Base-by-base conservation (phyloP, 495 filamentous ascomycete genomes). In the Podospora bellae-mahoneyi region DNA sequence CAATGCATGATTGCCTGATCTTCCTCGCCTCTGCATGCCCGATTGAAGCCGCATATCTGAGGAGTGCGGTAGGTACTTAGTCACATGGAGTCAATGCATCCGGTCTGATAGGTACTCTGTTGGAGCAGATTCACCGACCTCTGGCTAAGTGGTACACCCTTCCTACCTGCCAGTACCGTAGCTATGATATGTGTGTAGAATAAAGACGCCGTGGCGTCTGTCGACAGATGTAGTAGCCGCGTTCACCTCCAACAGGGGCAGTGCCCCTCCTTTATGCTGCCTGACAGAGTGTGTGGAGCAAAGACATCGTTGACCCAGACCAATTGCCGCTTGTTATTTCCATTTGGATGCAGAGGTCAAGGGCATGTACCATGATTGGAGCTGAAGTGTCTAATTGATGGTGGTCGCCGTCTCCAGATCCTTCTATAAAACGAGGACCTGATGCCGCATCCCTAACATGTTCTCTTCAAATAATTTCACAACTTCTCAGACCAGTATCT, bases 41-140 rank as follows among this genome's bases (percentile, higher is more conserved):
- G 55, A 58, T 58, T 58, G 16, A 58, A 58, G 23, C 55, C 55
- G 55, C 13, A 58, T 58, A 26, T 26, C 55, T 58, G 15, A 58
- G 18, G 55, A 20, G 23, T 13, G 7, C 23, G 23, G 18, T 13
- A 58, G n/a, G 7, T 20, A 58, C 55, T 20, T 19, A 26, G 13
- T 20, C 10, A 26, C 55, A 5, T 19, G 4, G 0, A 57, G 5
- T 57, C 5, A 57, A 39, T 39, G 0, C 54, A 57, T 23, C 16
- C 5, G 6, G 54, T 57, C 1, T 23, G 23, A 23, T 23, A 32
- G 30, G 4, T 32, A 20, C 13, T 9, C 18, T 5, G 16, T 23
- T 58, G 19, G 55, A 0, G 13, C 55, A 26, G 13, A 0, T 58
- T 5, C 55, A 19, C 55, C 6, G 9, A 0, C 30, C 30, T 32